phyloP scores from a whole-genome alignment of 176 grass and related monocot genomes.

The Ensete ventricosum region DNA sequence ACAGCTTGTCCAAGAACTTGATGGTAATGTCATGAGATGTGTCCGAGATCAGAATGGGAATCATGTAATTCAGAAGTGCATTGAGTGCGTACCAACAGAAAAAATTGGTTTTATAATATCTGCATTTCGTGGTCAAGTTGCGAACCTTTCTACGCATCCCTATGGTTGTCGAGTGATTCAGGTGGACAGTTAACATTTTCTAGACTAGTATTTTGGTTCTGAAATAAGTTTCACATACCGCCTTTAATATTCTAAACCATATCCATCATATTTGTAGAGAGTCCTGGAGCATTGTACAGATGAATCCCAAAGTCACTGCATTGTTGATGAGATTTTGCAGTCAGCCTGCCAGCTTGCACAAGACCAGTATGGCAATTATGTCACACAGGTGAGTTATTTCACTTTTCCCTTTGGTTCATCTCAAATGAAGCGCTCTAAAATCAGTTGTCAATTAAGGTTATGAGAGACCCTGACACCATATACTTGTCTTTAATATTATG shows the following conservation, averaged over 20 bases:
- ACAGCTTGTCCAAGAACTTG: conserved; percentile 72
- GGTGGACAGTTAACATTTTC: conserved; percentile 11
- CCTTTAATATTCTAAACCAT: neutral
- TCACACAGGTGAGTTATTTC: conserved; percentile 62
- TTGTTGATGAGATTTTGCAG: conserved; percentile 95
- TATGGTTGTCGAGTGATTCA: conserved; percentile 99
- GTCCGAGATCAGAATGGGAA: conserved; percentile 98
- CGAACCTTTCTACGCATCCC: conserved; percentile 78
- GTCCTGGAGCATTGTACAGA: conserved; percentile 82
- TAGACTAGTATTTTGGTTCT: neutral
- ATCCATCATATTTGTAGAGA: conserved; percentile 38
- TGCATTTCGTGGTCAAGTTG: conserved; percentile 81
- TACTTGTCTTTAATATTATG: neutral
- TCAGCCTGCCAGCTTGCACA: conserved; percentile 79
- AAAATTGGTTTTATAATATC: conserved; percentile 80
- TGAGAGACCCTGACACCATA: neutral
- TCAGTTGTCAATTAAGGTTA: neutral
- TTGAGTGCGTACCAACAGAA: conserved; percentile 76
- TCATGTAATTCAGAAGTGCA: conserved; percentile 98
- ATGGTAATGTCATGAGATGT: conserved; percentile 84
- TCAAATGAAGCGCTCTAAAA: neutral
- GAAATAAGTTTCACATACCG: neutral
- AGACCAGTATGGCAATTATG: conserved; percentile 99
- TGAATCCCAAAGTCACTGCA: conserved; percentile 70
- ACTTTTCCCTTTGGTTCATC: neutral